These are phyloP conservation scores for Juncus effusus DNA, from an alignment of 176 grass and related monocot species.

Conservation along the genomic window DNA sequence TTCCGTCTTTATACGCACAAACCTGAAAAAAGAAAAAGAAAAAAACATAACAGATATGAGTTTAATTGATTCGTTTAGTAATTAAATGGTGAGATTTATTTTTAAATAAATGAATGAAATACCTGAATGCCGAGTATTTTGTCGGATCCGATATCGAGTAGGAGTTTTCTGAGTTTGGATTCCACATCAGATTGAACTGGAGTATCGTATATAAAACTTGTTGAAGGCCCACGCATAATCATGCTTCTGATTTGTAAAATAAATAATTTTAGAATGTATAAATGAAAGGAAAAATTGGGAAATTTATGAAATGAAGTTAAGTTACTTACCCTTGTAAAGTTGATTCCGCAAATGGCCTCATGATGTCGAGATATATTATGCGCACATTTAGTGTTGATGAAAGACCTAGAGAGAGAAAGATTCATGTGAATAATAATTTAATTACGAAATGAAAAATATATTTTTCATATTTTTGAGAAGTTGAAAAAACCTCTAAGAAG, in stretches of 20 bases:
- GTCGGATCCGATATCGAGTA: constrained; percentile 69
- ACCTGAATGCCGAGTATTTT: constrained; percentile 99
- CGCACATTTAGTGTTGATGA: constrained; percentile 80
- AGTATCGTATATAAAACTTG: constrained; percentile 61
- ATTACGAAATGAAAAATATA: constrained; percentile 5
- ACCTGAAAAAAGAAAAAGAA: constrained; percentile 36
- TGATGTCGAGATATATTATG: constrained; percentile 87
- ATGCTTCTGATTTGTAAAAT: constrained; percentile 36
- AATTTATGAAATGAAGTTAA: constrained; percentile 18
- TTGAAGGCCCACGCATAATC: constrained; percentile 31
- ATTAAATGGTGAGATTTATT: not conserved
- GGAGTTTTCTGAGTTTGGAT: constrained; percentile 62
- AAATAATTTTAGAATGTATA: constrained; percentile 2
- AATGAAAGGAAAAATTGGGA: constrained; percentile 1
- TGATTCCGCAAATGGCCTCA: constrained; percentile 98
- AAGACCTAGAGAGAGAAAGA: constrained; percentile 50
- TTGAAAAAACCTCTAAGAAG: constrained; percentile 85
- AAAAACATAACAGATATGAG: not conserved
- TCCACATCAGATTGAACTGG: constrained; percentile 85
- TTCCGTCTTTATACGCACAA: constrained; percentile 96
- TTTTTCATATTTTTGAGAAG: constrained; percentile 7
- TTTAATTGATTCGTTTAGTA: not conserved
- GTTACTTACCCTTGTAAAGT: constrained; percentile 67
- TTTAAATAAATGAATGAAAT: constrained; percentile 20
- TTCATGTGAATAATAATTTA: constrained; percentile 21